phyloP scores from a whole-genome alignment of 257 asterid species.

The Apocynum venetum region DNA sequence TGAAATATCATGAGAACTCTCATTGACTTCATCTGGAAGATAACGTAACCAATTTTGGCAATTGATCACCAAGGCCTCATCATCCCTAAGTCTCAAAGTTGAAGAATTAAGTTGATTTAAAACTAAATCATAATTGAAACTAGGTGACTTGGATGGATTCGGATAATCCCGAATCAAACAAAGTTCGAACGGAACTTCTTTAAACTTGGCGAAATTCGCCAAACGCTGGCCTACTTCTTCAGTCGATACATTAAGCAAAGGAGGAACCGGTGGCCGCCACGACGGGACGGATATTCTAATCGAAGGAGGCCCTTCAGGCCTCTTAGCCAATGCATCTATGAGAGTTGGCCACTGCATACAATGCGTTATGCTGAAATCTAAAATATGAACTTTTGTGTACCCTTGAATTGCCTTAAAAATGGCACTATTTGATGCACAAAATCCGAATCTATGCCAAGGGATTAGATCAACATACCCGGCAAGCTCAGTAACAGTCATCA shows the following conservation, averaged over 20 bases:
- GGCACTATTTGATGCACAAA: constrained; percentile 58
- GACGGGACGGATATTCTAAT: constrained; percentile 50
- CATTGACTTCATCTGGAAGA: constrained; percentile 35
- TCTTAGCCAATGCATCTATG: constrained; percentile 52
- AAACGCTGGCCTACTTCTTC: constrained; percentile 61
- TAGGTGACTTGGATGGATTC: background rate
- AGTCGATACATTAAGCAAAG: constrained; percentile 45
- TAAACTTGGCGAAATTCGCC: constrained; percentile 52
- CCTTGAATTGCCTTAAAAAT: constrained; percentile 46
- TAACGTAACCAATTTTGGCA: constrained; percentile 70
- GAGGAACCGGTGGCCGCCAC: constrained; percentile 58
- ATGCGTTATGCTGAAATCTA: constrained; percentile 67
- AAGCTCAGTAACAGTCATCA: constrained; percentile 66
- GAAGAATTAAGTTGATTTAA: constrained; percentile 31
- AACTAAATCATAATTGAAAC: constrained; percentile 29
- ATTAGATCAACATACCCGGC: constrained; percentile 76
- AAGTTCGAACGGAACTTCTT: constrained; percentile 63
- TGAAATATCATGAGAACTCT: constrained; percentile 8
- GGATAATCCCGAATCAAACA: constrained; percentile 31
- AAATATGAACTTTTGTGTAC: constrained; percentile 39
- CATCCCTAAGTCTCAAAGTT: constrained; percentile 29
- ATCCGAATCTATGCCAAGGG: constrained; percentile 84
- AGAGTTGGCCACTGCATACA: constrained; percentile 92
- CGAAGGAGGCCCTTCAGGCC: constrained; percentile 39
- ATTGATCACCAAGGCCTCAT: constrained; percentile 61